These are phyloP conservation scores for Verruconis gallopava DNA, from an alignment of 2,329 filamentous ascomycete genomes.

Conservation along the genomic window DNA sequence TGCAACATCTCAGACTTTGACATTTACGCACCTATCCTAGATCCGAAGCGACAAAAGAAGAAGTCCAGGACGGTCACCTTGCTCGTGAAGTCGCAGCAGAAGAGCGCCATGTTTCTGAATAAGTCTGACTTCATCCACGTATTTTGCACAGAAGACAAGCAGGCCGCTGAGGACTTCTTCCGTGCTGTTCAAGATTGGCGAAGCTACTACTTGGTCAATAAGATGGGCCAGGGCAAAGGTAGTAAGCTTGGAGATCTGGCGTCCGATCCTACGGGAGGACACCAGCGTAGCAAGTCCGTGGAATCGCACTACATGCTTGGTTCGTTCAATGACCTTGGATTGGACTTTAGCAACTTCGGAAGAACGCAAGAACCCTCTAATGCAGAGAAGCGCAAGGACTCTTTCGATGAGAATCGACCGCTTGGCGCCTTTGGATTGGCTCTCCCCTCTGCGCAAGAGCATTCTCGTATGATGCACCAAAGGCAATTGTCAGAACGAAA, in stretches of 20 bases:
- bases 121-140: slow-evolving; percentile 85
- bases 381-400: neutral
- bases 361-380: neutral
- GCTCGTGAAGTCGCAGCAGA: slow-evolving; percentile 85
- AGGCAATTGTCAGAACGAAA: neutral
- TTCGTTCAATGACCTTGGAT: slow-evolving; percentile 4
- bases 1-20: slow-evolving; percentile 90
- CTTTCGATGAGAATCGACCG: neutral
- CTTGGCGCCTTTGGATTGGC: neutral
- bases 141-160: slow-evolving; percentile 66
- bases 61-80: slow-evolving; percentile 78
- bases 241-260: slow-evolving; percentile 13
- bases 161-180: slow-evolving; percentile 56
- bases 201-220: slow-evolving; percentile 79
- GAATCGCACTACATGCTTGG: slow-evolving; percentile 8
- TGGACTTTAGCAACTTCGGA: slow-evolving; percentile 3
- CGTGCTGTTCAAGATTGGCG: slow-evolving; percentile 66
- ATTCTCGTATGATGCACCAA: neutral
- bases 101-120: slow-evolving; percentile 67
- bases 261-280: slow-evolving; percentile 16
- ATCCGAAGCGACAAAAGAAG: slow-evolving; percentile 55
- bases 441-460: slow-evolving; percentile 8
- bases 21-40: slow-evolving; percentile 64
- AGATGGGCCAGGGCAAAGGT: slow-evolving; percentile 41
- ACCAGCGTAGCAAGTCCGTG: slow-evolving; percentile 9